Evolutionary conservation across 768 basidiomycete genomes (phyloP), one percentile per base, ranked within the genome.

Genomic region (Mycena rebaudengoi): DNA sequence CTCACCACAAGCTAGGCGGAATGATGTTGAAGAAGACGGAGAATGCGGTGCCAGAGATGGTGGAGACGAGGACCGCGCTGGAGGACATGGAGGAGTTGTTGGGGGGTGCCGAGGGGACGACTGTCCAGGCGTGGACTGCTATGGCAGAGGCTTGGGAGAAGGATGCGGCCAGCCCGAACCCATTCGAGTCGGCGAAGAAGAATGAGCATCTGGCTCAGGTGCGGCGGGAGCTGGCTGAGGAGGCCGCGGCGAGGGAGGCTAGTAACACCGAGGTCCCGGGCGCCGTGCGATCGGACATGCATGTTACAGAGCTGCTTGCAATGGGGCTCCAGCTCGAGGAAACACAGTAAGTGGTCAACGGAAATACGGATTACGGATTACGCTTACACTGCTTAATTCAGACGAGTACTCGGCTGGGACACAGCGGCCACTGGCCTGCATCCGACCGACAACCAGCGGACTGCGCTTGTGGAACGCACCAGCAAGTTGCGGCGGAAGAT

Each of bases 321-420:
- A 53, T 62, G 20, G 66, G 68, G 13, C 26, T 71, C 16, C 41
- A 68, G 13, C 48, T 69, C 25, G 70, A 71, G 35, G 66, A 60
- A 8, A 25, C 62, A 40, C 70, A 71, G 68, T 56, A 40, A n/a
- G 60, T 59, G n/a, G n/a, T 48, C 13, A 18, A 29, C 32, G n/a
- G n/a, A n/a, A n/a, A n/a, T 14, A 14, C 1, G 4, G 5, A 7
- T 11, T 25, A 45, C n/a, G n/a, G n/a, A n/a, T n/a, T n/a, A n/a
- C 1, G 5, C 21, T 35, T 14, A 39, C 13, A 7, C 5, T 21
- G 13, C 11, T 18, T 26, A 30, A 4, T 3, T 23, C 23, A 57
- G 57, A 25, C 57, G 63, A 5, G 20, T n/a, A 12, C 43, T 64
- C 0, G 43, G 13, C 7, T 51, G 37, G 28, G 63, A 64, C 20